Percentiles rank a stretch among this genome's conserved stretches.
Evolutionary conservation across 306 rosid genomes (phyloP).

Genomic region (Dicorynia guianensis): DNA sequence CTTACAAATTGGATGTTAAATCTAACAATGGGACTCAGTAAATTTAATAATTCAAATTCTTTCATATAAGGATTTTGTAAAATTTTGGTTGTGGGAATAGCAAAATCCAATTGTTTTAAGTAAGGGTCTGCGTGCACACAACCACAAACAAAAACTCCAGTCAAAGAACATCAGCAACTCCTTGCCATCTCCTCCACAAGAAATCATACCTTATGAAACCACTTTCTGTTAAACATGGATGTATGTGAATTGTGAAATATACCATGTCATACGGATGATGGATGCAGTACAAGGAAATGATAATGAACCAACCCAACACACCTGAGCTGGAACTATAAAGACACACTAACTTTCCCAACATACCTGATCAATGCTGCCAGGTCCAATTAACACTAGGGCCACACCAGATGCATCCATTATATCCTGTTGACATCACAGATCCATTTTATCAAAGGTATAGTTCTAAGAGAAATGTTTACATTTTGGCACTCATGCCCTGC

Average conservation of each 20-base stretch:
- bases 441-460: background rate
- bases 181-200: background rate
- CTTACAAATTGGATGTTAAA: too few relatives aligned
- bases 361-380: constrained; percentile 89
- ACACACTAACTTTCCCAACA: constrained; percentile 4
- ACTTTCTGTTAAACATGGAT: background rate
- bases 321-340: background rate
- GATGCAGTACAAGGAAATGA: constrained; percentile 10
- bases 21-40: too few relatives aligned
- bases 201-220: constrained; percentile 1
- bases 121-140: background rate
- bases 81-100: too few relatives aligned
- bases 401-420: constrained; percentile 86
- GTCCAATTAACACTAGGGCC: constrained; percentile 90
- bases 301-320: constrained; percentile 5
- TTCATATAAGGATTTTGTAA: too few relatives aligned
- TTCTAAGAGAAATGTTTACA: constrained; percentile 12
- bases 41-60: too few relatives aligned
- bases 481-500: background rate
- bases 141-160: background rate
- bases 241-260: constrained; percentile 1
- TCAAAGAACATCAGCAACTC: background rate
- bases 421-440: constrained; percentile 61
- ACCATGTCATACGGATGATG: constrained; percentile 21
- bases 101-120: constrained; percentile 9